Base-by-base conservation (phyloP, 2,329 filamentous ascomycete genomes). In the Claviceps lovelessii region DNA sequence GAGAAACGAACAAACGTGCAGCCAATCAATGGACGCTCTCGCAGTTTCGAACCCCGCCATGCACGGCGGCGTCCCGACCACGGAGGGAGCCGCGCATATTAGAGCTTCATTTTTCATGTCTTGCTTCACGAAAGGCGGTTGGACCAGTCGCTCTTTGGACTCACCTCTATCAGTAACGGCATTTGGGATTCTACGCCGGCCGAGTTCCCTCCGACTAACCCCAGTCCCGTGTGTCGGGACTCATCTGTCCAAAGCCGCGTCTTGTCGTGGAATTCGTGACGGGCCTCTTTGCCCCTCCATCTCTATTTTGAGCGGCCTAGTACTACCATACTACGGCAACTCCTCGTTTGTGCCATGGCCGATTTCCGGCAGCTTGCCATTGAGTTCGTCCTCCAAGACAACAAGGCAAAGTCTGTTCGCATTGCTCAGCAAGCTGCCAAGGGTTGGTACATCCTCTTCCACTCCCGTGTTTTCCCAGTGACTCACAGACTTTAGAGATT, bases 351-450 rank as follows among this genome's bases (percentile, higher is more conserved):
- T 37, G 54, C 46, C 61, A 79, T 79, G 77, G 72, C 74, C 52
- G 72, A 71, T 61, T 73, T 79, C 59, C 71, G 73, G 59, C 74
- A 77, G 59, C 71, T 78, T 59, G 77, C 77, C 39, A 67, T 79
- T 54, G 72, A 77, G 58, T 80, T 76, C 63, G 76, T 80, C 56
- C 73, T 80, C 45, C 69, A 74, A 9, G 76, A 79, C 54, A 70
- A 76, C 55, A 70, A 72, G 55, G 64, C 67, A 42, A 68, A 66
- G 55, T 67, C 72, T 57, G 66, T 62, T 17, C 63, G 59, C 37
- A 70, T 78, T 57, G 69, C 73, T 35, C 66, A 72, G 52, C 70
- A 72, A 51, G 73, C 76, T n/a, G 76, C 76, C 23, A 64, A 64
- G 58, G 71, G 72, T 73, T 57, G 23, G 62, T 58, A 29, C 15